Conservation (phyloP, 345 rosid genomes). For the Brassica napus region Da-Ae NC_063448.1:54337501-54338000, state of each 20-base stretch:
- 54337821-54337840: no score
- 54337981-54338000: slow-evolving; percentile 14
- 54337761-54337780: neutral
- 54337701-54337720: neutral
- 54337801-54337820: neutral
- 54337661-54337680: neutral
- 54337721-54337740: neutral
- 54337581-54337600: neutral
- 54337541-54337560: neutral
- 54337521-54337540: neutral
- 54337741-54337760: neutral
- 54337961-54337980: slow-evolving; percentile 1
- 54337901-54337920: neutral
- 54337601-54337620: neutral
- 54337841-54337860: no score
- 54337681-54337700: neutral
- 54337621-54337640: neutral
- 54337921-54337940: neutral
- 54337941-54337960: slow-evolving; percentile 9
- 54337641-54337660: neutral
- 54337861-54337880: neutral
- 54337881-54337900: slow-evolving; percentile 7
- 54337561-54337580: neutral
- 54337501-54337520: slow-evolving; percentile 5
- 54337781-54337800: neutral